These are phyloP conservation scores for Cystobasidium slooffiae DNA, from an alignment of 1,284 basidiomycete genomes.

Conservation along the genomic window DNA sequence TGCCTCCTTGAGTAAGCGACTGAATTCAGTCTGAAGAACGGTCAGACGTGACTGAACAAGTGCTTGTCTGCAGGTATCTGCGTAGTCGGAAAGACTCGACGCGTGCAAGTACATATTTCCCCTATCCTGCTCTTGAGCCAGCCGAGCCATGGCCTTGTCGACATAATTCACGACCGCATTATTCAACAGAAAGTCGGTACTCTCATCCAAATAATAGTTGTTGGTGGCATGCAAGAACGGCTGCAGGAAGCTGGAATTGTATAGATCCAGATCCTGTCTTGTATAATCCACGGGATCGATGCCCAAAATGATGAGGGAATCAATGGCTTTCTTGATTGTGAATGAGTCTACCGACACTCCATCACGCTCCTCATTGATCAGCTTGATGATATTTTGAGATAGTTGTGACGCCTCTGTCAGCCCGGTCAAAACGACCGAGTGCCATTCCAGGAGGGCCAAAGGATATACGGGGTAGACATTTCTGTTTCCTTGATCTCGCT, in stretches of 20 bases:
- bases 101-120: constrained; percentile 92
- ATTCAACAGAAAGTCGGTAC: constrained; percentile 82
- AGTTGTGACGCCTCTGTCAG: constrained; percentile 79
- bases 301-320: constrained; percentile 94
- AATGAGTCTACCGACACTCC: constrained; percentile 92
- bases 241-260: constrained; percentile 85
- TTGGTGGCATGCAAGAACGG: constrained; percentile 88
- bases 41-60: constrained; percentile 86
- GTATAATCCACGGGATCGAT: constrained; percentile 87
- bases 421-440: constrained; percentile 82
- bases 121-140: constrained; percentile 92
- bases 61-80: constrained; percentile 87
- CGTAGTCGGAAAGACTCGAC: constrained; percentile 69
- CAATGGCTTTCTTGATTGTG: constrained; percentile 92
- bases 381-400: constrained; percentile 80
- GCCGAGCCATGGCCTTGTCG: constrained; percentile 88
- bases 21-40: constrained; percentile 93
- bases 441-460: constrained; percentile 97
- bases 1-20: constrained; percentile 85
- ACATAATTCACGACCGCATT: constrained; percentile 95
- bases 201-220: constrained; percentile 88
- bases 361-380: constrained; percentile 91
- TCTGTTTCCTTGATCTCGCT: constrained; percentile 95
- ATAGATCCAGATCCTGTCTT: constrained; percentile 90
- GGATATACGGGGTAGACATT: constrained; percentile 94